phyloP scores from a whole-genome alignment of 202 grass and related monocot species.

The Setaria italica region DNA sequence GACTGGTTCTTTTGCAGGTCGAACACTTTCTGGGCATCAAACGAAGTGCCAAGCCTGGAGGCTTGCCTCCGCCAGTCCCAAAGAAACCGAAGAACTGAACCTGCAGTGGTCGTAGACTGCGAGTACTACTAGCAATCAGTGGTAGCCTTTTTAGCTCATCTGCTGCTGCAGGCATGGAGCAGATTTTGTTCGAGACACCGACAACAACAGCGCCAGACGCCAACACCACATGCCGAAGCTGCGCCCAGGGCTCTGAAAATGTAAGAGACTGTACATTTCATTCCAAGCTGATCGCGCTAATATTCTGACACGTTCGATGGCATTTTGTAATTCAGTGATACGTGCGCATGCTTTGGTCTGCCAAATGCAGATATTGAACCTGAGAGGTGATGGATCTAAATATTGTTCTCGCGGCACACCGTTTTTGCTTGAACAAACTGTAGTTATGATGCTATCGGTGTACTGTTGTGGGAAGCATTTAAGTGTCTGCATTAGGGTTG shows the following conservation, averaged over 20 bases:
- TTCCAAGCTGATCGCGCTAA: constrained; percentile 12
- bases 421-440: background rate
- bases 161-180: constrained; percentile 38
- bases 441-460: background rate
- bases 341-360: background rate
- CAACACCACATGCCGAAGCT: background rate
- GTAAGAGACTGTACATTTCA: constrained; percentile 36
- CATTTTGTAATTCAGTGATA: constrained; percentile 27
- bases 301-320: constrained; percentile 4
- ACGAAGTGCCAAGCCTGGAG: constrained; percentile 58
- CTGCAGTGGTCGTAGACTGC: constrained; percentile 38
- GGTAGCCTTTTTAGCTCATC: constrained; percentile 32
- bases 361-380: background rate
- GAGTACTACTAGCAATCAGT: constrained; percentile 39
- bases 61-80: constrained; percentile 67
- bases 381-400: background rate
- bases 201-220: constrained; percentile 23
- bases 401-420: background rate
- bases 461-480: constrained; percentile 8
- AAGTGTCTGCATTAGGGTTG: constrained; percentile 23
- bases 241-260: background rate
- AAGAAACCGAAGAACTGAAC: constrained; percentile 78
- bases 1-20: constrained; percentile 54
- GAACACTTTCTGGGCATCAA: constrained; percentile 85
- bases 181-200: constrained; percentile 28